phyloP scores from a whole-genome alignment of 2,329 filamentous ascomycete species.

The Domatiomyces catenatus region DNA sequence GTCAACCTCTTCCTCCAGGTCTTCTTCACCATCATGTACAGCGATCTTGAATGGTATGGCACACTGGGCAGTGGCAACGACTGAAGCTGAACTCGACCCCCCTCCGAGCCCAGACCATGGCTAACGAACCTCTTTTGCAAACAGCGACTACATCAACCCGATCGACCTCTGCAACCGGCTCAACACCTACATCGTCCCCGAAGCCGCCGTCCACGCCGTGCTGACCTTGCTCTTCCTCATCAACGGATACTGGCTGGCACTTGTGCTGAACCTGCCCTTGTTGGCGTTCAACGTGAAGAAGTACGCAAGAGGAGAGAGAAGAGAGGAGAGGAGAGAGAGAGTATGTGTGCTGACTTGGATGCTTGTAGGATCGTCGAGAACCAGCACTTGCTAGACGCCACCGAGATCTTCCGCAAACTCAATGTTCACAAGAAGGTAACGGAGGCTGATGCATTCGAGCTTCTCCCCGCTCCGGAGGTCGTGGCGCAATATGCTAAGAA shows the following conservation, averaged over 20 bases:
- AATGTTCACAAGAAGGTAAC: conserved; percentile 98
- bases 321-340: background rate
- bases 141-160: conserved; percentile 97
- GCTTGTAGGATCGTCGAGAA: conserved; percentile 75
- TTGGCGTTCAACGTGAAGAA: conserved; percentile 94
- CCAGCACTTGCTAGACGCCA: conserved; percentile 89
- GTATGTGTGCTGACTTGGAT: conserved; percentile 6
- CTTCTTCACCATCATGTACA: conserved; percentile 99
- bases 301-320: conserved; percentile 40
- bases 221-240: conserved; percentile 90
- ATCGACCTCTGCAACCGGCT: conserved; percentile 99
- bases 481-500: conserved; percentile 1
- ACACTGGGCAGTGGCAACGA: background rate
- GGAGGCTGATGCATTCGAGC: too few species aligned
- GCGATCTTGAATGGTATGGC: conserved; percentile 92
- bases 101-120: conserved; percentile 1
- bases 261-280: conserved; percentile 82
- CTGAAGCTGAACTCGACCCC: conserved; percentile 7
- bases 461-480: background rate
- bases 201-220: conserved; percentile 94
- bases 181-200: conserved; percentile 98
- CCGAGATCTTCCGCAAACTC: conserved; percentile 97
- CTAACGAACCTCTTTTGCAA: background rate
- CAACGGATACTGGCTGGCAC: conserved; percentile 95
- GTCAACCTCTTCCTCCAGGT: conserved; percentile 99